Base-by-base conservation (phyloP, 169 alveolate species). In the Eimeria praecox region DNA sequence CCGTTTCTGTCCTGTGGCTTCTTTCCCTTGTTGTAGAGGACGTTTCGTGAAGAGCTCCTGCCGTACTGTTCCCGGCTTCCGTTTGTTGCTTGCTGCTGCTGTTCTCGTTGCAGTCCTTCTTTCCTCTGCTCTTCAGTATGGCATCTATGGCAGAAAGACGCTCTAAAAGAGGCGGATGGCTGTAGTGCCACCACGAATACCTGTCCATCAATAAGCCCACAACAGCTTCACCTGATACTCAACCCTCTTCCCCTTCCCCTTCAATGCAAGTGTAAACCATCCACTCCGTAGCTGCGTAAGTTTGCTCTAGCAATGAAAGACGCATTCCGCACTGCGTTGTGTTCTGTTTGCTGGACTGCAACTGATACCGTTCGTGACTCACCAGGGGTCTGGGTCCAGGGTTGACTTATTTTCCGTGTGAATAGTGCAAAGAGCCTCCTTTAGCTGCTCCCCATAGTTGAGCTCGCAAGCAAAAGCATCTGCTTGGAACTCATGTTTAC, bases 121-220 rank as follows among this genome's bases (percentile, higher is more conserved):
- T 96, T 56, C 69, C 78, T 40, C 83, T 88, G 6, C 42, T 96
- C 64, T 75, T 62, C 4, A 88, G 85, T 18, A 88, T 62, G 66
- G 85, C 86, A 64, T 96, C 97, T 71, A 97, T 96, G 73, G 98
- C 97, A 75, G 96, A 85, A 78, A 98, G 90, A 49, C 99, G 97
- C 96, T 96, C 98, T 90, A 97, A 95, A 44, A 98, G 85, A 16
- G 98, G 97, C 5, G 99, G 99, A 94, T 98, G 99, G 86, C 98
- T 96, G 96, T 96, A 98, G 96, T 98, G 97, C 96, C 97, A 97
- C 98, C 98, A 97, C 35, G 99, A 95, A 94, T 98, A 98, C 86
- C 97, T 90, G 66, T 95, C 97, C 62, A 33, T n/a, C 86, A 75
- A 5, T 38, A 85, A 94, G 96, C 35, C 75, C n/a, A 69, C 71